These are phyloP conservation scores for Euphorbia peplus DNA, from an alignment of 345 rosid genomes.

Conservation along the genomic window DNA sequence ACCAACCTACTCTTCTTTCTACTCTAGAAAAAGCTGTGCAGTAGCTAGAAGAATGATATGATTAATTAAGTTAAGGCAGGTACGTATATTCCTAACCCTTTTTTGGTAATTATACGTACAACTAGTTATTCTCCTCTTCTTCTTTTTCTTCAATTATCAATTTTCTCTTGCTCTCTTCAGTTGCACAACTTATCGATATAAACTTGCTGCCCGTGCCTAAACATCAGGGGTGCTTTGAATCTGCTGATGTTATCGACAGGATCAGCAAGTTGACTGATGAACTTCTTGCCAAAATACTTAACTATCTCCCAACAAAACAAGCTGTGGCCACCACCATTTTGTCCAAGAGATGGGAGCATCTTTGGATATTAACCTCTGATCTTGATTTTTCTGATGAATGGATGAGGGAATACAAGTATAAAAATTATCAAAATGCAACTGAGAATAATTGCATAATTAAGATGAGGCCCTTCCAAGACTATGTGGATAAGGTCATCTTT, in stretches of 20 bases:
- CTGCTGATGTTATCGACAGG: not conserved
- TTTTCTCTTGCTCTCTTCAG: not conserved
- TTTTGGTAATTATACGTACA: too few species aligned
- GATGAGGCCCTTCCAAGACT: not conserved
- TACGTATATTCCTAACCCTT: too few species aligned
- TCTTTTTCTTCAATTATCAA: too few species aligned
- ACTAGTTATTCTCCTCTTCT: too few species aligned
- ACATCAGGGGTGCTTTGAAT: not conserved
- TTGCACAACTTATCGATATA: not conserved
- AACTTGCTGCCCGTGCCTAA: not conserved
- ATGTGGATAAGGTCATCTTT: constrained; percentile 1
- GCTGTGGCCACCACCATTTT: not conserved
- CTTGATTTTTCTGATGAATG: not conserved
- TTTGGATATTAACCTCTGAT: not conserved
- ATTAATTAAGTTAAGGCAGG: too few species aligned
- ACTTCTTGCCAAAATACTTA: not conserved
- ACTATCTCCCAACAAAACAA: constrained; percentile 1
- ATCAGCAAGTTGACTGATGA: not conserved
- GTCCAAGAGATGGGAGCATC: not conserved
- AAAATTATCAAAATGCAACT: too few species aligned
- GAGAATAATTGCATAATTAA: not conserved
- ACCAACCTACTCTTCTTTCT: too few species aligned
- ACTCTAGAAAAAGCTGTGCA: too few species aligned
- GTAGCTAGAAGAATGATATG: too few species aligned
- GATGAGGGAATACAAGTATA: too few species aligned